Evolutionary conservation across 202 grass and related monocot genomes (phyloP), one percentile per base, ranked within the genome.

Genomic region (Thinopyrum obtusiflorum): DNA sequence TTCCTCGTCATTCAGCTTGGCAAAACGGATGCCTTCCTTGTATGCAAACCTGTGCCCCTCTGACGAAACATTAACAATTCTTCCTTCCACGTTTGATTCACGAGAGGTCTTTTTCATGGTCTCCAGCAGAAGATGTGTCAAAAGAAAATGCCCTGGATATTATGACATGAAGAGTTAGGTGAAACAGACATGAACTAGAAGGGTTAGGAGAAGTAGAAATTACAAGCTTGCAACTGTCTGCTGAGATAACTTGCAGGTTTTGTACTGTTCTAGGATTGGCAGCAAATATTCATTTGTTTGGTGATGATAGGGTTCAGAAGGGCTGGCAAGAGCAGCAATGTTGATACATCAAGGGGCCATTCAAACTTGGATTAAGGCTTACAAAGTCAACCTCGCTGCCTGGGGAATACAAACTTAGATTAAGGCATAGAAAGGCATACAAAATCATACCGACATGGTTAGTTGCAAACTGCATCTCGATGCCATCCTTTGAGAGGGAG

Each of bases 371-470:
- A 31, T 4, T 66, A 18, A 66, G 64, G 64, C 28, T 18, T 7
- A 18, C 14, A 81, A 81, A 55, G 1, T 5, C 26, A 53, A 51
- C 27, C 11, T 57, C 40, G 10, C 4, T n/a, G n/a, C n/a, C n/a
- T n/a, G n/a, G n/a, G n/a, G n/a, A n/a, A n/a, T n/a, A n/a, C n/a
- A n/a, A n/a, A n/a, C n/a, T n/a, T n/a, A n/a, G n/a, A n/a, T n/a
- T n/a, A n/a, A n/a, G n/a, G n/a, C n/a, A n/a, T n/a, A n/a, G n/a
- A n/a, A n/a, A n/a, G n/a, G n/a, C n/a, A n/a, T n/a, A n/a, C n/a
- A n/a, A n/a, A n/a, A n/a, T n/a, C 91, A 7, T 95, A 95, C 95
- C 95, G 9, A 98, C 84, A 89, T 98, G 93, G 79, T 98, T 95
- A 14, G 95, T 98, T 83, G 93, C 91, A 88, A 98, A 98, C 80